phyloP scores from a whole-genome alignment of 352 stramenopile species.

The Pythium guiyangense region DNA sequence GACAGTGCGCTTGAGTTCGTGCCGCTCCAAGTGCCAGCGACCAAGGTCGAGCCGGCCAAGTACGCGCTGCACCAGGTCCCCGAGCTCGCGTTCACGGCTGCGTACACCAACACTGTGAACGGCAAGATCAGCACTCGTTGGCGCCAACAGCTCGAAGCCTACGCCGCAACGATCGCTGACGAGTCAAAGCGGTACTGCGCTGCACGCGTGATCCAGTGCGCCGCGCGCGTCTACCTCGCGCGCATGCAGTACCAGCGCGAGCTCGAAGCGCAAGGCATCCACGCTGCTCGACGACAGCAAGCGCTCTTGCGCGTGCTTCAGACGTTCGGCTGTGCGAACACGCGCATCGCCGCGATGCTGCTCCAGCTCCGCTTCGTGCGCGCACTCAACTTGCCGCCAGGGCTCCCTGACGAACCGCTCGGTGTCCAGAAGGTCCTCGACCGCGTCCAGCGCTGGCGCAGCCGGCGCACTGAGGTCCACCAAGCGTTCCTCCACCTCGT shows the following conservation, averaged over 20 bases:
- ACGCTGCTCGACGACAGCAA: constrained; percentile 56
- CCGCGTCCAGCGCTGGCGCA: constrained; percentile 41
- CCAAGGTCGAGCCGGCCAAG: constrained; percentile 49
- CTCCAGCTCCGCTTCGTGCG: constrained; percentile 63
- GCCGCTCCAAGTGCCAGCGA: constrained; percentile 49
- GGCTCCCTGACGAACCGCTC: constrained; percentile 52
- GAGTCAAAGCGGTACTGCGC: constrained; percentile 70
- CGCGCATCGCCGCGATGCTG: constrained; percentile 59
- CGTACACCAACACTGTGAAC: constrained; percentile 26
- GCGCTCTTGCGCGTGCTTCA: constrained; percentile 40
- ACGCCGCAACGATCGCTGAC: constrained; percentile 50
- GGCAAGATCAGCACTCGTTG: constrained; percentile 43
- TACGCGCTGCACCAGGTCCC: constrained; percentile 56
- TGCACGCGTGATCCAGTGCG: constrained; percentile 70
- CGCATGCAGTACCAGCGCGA: constrained; percentile 56
- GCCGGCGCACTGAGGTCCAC: constrained; percentile 51
- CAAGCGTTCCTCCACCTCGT: constrained; percentile 38
- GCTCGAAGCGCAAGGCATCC: constrained; percentile 61
- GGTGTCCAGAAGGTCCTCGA: constrained; percentile 56
- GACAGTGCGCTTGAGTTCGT: constrained; percentile 81
- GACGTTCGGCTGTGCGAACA: constrained; percentile 60
- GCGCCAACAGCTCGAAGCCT: constrained; percentile 51
- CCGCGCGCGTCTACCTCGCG: constrained; percentile 59
- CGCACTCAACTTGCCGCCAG: constrained; percentile 39
- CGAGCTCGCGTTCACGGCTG: constrained; percentile 56